Evolutionary conservation across 164 flowering plant species (phyloP).

Genomic region (Chimonanthus praecox): DNA sequence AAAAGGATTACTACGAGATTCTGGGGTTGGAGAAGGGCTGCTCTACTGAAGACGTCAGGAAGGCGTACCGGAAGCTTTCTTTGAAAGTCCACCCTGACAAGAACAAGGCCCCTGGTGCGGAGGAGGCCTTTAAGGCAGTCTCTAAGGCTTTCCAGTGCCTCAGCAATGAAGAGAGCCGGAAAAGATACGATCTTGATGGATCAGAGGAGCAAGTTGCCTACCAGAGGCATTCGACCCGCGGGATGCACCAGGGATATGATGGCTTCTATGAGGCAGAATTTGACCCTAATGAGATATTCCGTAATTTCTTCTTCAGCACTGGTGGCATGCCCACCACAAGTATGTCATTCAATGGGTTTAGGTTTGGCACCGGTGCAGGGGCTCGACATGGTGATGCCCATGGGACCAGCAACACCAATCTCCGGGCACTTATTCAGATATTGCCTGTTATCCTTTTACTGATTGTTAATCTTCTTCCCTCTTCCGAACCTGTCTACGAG

Average conservation of each 20-base stretch:
- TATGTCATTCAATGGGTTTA: conserved; percentile 57
- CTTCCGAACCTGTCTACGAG: conserved; percentile 59
- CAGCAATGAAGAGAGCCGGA: conserved; percentile 61
- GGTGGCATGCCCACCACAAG: conserved; percentile 52
- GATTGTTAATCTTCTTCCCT: conserved; percentile 59
- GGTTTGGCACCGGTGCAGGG: conserved; percentile 58
- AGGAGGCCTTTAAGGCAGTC: conserved; percentile 87
- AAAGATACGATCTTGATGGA: conserved; percentile 60
- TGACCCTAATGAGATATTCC: conserved; percentile 85
- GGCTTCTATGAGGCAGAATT: conserved; percentile 69
- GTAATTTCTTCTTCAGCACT: conserved; percentile 76
- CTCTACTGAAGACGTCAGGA: conserved; percentile 72
- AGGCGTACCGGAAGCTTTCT: conserved; percentile 77
- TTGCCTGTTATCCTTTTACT: conserved; percentile 67
- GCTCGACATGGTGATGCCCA: conserved; percentile 36
- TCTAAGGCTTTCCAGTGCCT: conserved; percentile 93
- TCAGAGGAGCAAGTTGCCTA: conserved; percentile 55
- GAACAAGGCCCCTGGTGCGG: conserved; percentile 89
- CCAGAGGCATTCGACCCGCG: conserved; percentile 34
- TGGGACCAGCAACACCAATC: conserved; percentile 40
- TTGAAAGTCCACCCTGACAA: conserved; percentile 94
- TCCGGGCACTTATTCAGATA: conserved; percentile 51
- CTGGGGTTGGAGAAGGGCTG: conserved; percentile 67
- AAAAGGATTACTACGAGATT: conserved; percentile 81
- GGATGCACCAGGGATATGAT: conserved; percentile 36